Evolutionary conservation across 192 early-diverging fungal species (phyloP).

Genomic region (Spinellus fusiger): DNA sequence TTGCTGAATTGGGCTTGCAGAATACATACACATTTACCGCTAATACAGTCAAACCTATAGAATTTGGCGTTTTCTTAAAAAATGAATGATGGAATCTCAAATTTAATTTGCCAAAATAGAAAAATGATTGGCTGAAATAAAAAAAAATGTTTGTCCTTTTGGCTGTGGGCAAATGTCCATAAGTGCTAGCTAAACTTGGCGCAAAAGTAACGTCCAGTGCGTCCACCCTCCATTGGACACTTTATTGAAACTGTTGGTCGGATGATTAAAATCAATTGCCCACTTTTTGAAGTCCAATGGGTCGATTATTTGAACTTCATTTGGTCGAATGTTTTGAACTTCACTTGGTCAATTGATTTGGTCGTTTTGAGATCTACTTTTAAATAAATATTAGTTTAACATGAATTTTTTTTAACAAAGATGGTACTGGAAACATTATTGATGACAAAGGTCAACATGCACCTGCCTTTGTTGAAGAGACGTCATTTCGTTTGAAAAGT

Average conservation of each 20-base stretch:
- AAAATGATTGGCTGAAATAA: no score
- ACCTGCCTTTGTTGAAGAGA: slow-evolving; percentile 3
- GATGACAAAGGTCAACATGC: not conserved
- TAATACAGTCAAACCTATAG: no score
- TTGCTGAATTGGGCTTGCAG: no score
- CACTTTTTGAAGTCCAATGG: not conserved
- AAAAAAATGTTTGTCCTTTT: no score
- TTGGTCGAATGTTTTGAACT: not conserved
- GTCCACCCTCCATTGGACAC: not conserved
- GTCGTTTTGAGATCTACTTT: not conserved
- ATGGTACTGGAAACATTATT: not conserved
- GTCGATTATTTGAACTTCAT: not conserved
- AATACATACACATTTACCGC: no score
- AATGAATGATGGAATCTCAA: no score
- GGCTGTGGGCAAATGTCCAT: no score
- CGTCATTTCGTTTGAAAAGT: slow-evolving; percentile 1
- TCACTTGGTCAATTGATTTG: not conserved
- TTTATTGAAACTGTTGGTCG: not conserved
- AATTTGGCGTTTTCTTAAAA: no score
- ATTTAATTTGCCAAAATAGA: no score
- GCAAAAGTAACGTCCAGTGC: no score
- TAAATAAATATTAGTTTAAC: no score
- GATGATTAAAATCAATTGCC: not conserved
- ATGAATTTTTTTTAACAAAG: not conserved
- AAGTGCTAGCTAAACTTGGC: no score